phyloP scores from a whole-genome alignment of 1,284 basidiomycete genomes.

The Stereum hirsutum region DNA sequence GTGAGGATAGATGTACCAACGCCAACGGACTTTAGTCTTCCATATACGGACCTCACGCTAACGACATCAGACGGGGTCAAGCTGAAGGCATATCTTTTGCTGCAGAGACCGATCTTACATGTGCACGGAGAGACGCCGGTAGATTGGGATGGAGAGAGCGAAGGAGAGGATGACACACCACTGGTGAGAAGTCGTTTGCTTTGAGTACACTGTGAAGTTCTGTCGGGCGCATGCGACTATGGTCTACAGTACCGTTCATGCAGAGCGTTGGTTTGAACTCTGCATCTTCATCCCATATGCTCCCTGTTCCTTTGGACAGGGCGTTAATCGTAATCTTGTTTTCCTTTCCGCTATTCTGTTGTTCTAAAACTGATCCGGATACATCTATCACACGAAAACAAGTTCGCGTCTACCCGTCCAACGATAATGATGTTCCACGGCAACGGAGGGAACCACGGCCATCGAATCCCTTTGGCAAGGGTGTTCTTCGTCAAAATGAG shows the following conservation, averaged over 20 bases:
- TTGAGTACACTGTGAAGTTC: too few relatives aligned
- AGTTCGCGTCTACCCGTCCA: conserved; percentile 67
- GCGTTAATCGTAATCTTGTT: too few relatives aligned
- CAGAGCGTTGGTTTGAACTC: too few relatives aligned
- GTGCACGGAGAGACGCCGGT: conserved; percentile 12
- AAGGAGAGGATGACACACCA: conserved; percentile 21
- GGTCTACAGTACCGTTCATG: too few relatives aligned
- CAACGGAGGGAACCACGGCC: conserved; percentile 77
- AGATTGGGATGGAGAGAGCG: conserved; percentile 12
- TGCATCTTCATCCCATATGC: too few relatives aligned
- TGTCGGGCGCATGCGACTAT: too few relatives aligned
- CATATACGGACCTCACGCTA: conserved; percentile 68
- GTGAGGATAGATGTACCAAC: conserved; percentile 54
- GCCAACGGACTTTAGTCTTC: conserved; percentile 62
- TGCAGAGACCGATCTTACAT: conserved; percentile 30
- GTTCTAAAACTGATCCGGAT: too few relatives aligned
- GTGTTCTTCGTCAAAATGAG: conserved; percentile 80
- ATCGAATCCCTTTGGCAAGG: conserved; percentile 84
- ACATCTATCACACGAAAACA: too few relatives aligned
- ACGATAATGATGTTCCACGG: conserved; percentile 90
- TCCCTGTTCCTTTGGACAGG: too few relatives aligned
- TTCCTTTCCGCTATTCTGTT: too few relatives aligned
- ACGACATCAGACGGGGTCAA: conserved; percentile 51
- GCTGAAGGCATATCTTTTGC: conserved; percentile 54
- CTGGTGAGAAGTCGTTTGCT: too few relatives aligned